Conservation (phyloP, 2,329 filamentous ascomycete genomes). For the Ramularia collo-cygni region DNA sequence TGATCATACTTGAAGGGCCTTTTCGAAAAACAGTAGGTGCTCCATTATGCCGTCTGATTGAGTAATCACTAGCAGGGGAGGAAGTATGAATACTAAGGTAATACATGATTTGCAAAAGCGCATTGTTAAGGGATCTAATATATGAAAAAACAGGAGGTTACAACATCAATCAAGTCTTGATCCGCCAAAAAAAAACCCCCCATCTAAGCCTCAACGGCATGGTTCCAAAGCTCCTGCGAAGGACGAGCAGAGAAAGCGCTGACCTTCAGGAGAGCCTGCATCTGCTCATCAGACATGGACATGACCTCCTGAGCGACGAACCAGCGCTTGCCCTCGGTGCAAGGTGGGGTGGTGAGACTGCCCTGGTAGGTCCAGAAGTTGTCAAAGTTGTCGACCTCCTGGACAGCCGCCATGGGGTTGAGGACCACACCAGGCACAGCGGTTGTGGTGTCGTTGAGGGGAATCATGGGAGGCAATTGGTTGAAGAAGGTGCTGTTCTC, state of each 20-base stretch:
- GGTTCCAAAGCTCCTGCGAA: constrained; percentile 43
- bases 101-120: too few relatives aligned
- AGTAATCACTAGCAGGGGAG: too few relatives aligned
- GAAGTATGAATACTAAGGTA: too few relatives aligned
- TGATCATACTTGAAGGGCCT: too few relatives aligned
- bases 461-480: constrained; percentile 33
- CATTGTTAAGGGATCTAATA: too few relatives aligned
- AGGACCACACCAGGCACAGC: constrained; percentile 14
- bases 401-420: constrained; percentile 30
- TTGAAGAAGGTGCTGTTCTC: constrained; percentile 35
- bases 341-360: constrained; percentile 43
- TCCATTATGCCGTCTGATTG: too few relatives aligned
- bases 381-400: constrained; percentile 34
- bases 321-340: constrained; percentile 42
- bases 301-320: constrained; percentile 39
- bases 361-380: constrained; percentile 47
- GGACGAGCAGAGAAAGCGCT: constrained; percentile 41
- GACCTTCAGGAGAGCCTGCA: constrained; percentile 40
- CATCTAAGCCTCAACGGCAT: constrained; percentile 42
- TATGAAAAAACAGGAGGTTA: too few relatives aligned
- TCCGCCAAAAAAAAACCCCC: too few relatives aligned
- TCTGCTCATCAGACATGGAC: constrained; percentile 41
- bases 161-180: too few relatives aligned
- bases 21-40: too few relatives aligned
- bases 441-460: constrained; percentile 15